These are phyloP conservation scores for Pseudogymnoascus sp. DNA, from an alignment of 2,329 filamentous ascomycete genomes.

Conservation along the genomic window DNA sequence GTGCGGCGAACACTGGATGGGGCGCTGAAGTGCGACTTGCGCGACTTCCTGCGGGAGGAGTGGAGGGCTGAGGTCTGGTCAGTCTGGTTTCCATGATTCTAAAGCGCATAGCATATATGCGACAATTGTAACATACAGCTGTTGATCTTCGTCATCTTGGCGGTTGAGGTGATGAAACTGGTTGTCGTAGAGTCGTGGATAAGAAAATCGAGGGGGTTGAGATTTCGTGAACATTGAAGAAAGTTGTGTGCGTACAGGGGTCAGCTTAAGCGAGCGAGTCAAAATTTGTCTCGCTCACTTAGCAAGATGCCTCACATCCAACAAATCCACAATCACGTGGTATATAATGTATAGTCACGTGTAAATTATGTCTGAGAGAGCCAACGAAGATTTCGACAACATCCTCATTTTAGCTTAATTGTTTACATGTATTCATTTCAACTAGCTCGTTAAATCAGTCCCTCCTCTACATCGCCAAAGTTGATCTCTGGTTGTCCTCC, in stretches of 20 bases:
- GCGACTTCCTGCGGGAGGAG: slow-evolving; percentile 95
- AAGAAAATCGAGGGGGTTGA: slow-evolving; percentile 2
- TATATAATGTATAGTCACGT: neutral
- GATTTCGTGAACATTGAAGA: slow-evolving; percentile 4
- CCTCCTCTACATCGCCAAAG: neutral
- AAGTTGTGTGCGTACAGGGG: slow-evolving; percentile 1
- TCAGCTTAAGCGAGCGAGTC: slow-evolving; percentile 6
- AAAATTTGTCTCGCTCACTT: neutral
- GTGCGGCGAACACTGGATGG: slow-evolving; percentile 88
- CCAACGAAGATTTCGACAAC: neutral
- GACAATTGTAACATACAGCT: slow-evolving; percentile 35
- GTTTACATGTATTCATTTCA: neutral
- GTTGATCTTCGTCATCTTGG: slow-evolving; percentile 66
- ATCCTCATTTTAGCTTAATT: neutral
- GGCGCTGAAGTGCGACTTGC: slow-evolving; percentile 95
- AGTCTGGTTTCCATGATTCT: slow-evolving; percentile 8
- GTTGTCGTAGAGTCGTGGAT: slow-evolving; percentile 16
- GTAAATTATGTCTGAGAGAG: neutral
- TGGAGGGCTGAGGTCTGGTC: slow-evolving; percentile 42
- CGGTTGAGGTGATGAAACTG: slow-evolving; percentile 22
- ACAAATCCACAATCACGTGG: neutral
- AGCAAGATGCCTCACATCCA: neutral
- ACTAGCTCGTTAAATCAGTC: neutral
- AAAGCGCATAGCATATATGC: slow-evolving; percentile 8
- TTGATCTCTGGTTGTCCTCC: slow-evolving; percentile 1